Evolutionary conservation across 2,329 filamentous ascomycete species (phyloP), one percentile per base, ranked within the genome.

Genomic region (Trichoderma sp.): DNA sequence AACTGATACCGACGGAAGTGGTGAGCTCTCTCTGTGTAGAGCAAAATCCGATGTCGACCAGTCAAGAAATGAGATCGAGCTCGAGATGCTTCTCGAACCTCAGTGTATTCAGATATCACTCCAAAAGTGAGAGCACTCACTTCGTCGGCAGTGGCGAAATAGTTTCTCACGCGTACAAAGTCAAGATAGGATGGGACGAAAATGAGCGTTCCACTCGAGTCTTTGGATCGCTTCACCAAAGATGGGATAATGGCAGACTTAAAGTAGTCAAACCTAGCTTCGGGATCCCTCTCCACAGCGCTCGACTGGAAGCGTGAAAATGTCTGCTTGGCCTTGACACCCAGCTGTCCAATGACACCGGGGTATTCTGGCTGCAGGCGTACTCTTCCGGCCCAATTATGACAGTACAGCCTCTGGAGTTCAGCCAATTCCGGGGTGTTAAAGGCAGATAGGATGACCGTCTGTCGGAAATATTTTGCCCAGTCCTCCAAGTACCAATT

Each of bases 1-100:
- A 99, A 88, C 78, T 91, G 90, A 81, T 97, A 95, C n/a, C 97
- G 90, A 67, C 95, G 91, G 88, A 98, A 98, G 84, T 99, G 97
- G 84, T 99, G 97, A n/a, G 95, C 94, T 76, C 97, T 92, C 83
- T 97, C 96, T 2, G 95, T 97, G 85, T 98, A 99, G 18, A 99
- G 87, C 53, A 99, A 85, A 21, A 98, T 89, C 24, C 91, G 91
- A 82, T 98, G 94, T 18, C 95, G 89, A 6, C 95, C 97, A 53
- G 88, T 93, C 78, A 95, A 86, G 84, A 99, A 98, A 82, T 98
- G 94, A 14, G 94, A 95, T 29, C 96, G 89, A 9, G 96, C 95
- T 53, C 96, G 91, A 59, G 94, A 93, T 35, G 95, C 93, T 78
- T 97, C 95, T 8, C 92, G 89, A 8, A 93, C 87, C 63, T 93